Percentiles rank a stretch among this genome's conserved stretches.
Conservation (phyloP, 441 rosid species). For the Euphorbia neoarborescens region DNA sequence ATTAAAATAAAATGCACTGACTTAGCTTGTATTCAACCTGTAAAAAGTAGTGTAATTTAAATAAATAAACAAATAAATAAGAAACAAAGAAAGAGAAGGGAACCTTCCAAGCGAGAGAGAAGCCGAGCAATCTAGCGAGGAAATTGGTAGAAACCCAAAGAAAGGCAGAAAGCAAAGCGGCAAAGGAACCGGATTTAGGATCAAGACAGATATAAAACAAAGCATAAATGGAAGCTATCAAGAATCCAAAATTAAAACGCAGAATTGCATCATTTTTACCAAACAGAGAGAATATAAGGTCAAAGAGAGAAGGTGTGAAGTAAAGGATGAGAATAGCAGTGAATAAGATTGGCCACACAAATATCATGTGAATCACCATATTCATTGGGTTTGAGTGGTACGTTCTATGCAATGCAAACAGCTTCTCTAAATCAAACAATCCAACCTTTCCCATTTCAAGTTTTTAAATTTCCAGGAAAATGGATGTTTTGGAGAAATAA, state of each 20-base stretch:
- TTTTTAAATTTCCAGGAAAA: not conserved
- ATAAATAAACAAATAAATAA: not conserved
- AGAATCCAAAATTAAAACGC: slow-evolving; percentile 44
- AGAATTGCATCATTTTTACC: slow-evolving; percentile 23
- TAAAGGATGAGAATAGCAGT: slow-evolving; percentile 38
- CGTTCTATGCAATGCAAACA: slow-evolving; percentile 58
- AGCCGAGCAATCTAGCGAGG: slow-evolving; percentile 38
- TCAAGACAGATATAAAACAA: slow-evolving; percentile 43
- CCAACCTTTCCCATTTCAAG: slow-evolving; percentile 32
- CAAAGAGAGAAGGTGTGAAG: slow-evolving; percentile 42
- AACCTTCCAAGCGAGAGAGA: slow-evolving; percentile 59
- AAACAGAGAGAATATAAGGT: slow-evolving; percentile 24
- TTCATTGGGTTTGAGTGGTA: slow-evolving; percentile 50
- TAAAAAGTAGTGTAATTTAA: not conserved
- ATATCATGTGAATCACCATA: slow-evolving; percentile 41
- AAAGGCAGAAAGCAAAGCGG: slow-evolving; percentile 40
- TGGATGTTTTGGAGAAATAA: not conserved
- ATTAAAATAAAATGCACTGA: not conserved
- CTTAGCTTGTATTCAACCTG: too few species aligned
- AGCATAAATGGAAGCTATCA: slow-evolving; percentile 37
- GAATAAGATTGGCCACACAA: slow-evolving; percentile 62
- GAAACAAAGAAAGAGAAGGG: not conserved
- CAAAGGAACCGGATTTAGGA: slow-evolving; percentile 47
- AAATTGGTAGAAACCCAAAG: slow-evolving; percentile 41
- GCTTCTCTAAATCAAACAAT: slow-evolving; percentile 51